Base-by-base conservation (phyloP, 2,329 filamentous ascomycete species). In the Mycosphaerella sp. region DNA sequence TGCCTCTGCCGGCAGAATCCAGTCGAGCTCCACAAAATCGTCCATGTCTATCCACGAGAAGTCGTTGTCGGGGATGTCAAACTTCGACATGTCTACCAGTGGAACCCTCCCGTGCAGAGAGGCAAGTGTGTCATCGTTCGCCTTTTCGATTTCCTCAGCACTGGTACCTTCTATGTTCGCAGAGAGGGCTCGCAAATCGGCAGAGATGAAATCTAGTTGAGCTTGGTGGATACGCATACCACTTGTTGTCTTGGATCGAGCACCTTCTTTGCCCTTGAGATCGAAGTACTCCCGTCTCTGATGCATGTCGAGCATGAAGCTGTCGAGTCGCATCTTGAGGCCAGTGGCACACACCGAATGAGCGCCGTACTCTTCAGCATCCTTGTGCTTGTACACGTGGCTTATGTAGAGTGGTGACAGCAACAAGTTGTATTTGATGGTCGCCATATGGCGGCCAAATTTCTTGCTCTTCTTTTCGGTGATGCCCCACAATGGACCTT, bases 31-130 rank as follows among this genome's bases (percentile, higher is more conserved):
- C 27, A 98, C 90, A 70, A 98, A 98, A 67, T 98, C 93, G 66
- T 98, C 93, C 89, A 98, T 97, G 64, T 98, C 93, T 56, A 98
- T 90, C 93, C 93, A 98, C 49, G 85, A 89, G 60, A 89, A 84
- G 64, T 98, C 93, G 49, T 94, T 87, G 67, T 98, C 93, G 0
- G 93, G 91, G 44, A 98, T 98, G 0, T 85, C 91, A 66, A 98
- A 98, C 47, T 86, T 85, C 0, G 90, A 95, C 44, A 95, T 75
- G 66, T 85, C 81, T 7, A 78, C 73, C 18, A 74, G 71, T 2
- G 74, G 67, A 2, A 72, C 66, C 36, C 75, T 71, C 25, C 79
- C 74, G 51, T 81, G 77, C 54, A 78, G 79, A 4, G 74, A 72
- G 1, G 78, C 77, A 25, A 82, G 67, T 7, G 76, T 77, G 50